Evolutionary conservation across 2,329 filamentous ascomycete genomes (phyloP).

Genomic region (Didymosphaeria variabile): DNA sequence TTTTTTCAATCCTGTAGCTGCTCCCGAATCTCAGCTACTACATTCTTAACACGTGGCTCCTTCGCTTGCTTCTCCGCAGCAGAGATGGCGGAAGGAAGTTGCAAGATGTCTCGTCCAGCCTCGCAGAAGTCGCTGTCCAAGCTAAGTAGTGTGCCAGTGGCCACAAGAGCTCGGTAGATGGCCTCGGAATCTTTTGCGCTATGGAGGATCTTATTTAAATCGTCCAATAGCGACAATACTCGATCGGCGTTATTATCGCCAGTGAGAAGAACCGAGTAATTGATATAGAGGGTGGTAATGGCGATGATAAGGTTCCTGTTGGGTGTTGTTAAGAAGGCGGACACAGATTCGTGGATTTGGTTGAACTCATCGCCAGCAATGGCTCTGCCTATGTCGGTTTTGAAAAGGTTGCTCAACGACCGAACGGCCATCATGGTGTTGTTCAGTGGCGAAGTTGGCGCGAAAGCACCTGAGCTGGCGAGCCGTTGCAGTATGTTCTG

Average conservation of each 20-base stretch:
- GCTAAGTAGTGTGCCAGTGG: constrained; percentile 78
- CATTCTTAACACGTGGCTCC: constrained; percentile 68
- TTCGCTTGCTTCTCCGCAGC: constrained; percentile 62
- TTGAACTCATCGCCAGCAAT: constrained; percentile 66
- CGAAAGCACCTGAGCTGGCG: constrained; percentile 65
- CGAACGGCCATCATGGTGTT: constrained; percentile 88
- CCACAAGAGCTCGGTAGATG: constrained; percentile 82
- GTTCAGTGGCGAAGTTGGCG: constrained; percentile 71
- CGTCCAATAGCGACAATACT: constrained; percentile 65
- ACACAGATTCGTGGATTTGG: constrained; percentile 69
- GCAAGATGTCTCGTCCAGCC: constrained; percentile 66
- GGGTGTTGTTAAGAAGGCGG: constrained; percentile 62
- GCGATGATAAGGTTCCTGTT: constrained; percentile 88
- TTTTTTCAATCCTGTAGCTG: constrained; percentile 46
- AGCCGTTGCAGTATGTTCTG: constrained; percentile 70
- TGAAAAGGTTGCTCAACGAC: constrained; percentile 84
- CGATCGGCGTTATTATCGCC: constrained; percentile 59
- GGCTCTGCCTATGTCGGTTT: constrained; percentile 73
- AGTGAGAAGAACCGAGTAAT: constrained; percentile 77
- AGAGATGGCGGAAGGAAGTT: constrained; percentile 58
- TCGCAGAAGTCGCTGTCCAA: constrained; percentile 68
- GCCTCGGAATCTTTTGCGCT: constrained; percentile 81
- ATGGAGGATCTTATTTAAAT: constrained; percentile 70
- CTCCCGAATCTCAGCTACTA: constrained; percentile 67
- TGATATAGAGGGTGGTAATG: constrained; percentile 82